Conservation (phyloP, 192 early-diverging fungal genomes). For the Backusella westeae region DNA sequence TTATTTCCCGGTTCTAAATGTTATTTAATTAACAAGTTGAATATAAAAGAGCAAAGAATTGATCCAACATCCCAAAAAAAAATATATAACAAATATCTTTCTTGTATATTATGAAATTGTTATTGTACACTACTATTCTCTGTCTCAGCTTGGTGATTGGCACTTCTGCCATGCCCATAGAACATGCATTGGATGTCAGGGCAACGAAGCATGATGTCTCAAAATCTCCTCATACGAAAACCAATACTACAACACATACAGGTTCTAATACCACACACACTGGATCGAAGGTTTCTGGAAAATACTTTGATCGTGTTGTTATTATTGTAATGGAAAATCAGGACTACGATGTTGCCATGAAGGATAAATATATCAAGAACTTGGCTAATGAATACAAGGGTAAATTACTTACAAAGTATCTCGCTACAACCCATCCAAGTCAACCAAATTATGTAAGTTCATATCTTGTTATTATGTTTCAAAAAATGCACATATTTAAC, state of each 20-base stretch:
- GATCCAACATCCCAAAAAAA: background rate
- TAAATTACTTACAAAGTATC: conserved; percentile 25
- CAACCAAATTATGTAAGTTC: conserved; percentile 33
- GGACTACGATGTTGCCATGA: conserved; percentile 16
- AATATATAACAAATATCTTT: background rate
- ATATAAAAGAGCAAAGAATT: background rate
- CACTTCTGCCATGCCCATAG: background rate
- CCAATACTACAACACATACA: background rate
- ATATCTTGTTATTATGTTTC: background rate
- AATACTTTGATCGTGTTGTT: conserved; percentile 30
- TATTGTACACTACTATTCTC: background rate
- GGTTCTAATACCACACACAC: background rate
- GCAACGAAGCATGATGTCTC: background rate
- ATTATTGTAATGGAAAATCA: conserved; percentile 34
- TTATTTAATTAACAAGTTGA: background rate
- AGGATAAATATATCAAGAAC: conserved; percentile 12
- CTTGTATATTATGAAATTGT: background rate
- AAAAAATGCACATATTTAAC: background rate
- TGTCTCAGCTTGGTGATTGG: background rate
- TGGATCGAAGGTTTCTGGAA: conserved; percentile 14
- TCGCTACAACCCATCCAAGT: conserved; percentile 31
- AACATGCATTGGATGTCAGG: background rate
- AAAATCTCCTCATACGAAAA: background rate
- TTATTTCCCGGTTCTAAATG: background rate
- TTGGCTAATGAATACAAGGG: conserved; percentile 24